Percentiles rank a stretch among this genome's conserved stretches.
These are phyloP conservation scores for Ampelomyces quisqualis DNA, from an alignment of 2,329 filamentous ascomycete genomes.

Conservation along the genomic window DNA sequence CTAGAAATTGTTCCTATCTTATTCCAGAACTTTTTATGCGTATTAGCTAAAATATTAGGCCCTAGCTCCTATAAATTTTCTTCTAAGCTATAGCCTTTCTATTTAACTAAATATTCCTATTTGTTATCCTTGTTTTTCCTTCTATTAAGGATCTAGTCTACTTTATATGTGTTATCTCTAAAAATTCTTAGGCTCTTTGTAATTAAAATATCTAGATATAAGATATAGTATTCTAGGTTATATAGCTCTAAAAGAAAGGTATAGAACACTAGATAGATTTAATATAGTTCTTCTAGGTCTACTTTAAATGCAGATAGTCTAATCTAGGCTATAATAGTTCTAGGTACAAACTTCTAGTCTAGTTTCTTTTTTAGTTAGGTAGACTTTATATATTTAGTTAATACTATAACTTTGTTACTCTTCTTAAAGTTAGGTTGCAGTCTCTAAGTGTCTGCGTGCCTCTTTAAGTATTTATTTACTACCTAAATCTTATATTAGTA, in stretches of 20 bases:
- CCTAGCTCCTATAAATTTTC: background rate
- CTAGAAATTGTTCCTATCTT: too few relatives aligned
- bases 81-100: background rate
- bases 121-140: background rate
- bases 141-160: background rate
- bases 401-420: background rate
- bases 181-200: background rate
- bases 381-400: background rate
- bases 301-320: background rate
- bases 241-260: background rate
- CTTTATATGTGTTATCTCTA: background rate
- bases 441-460: background rate
- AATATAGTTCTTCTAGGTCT: background rate
- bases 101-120: background rate
- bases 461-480: background rate
- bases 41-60: background rate
- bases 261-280: background rate
- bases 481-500: background rate
- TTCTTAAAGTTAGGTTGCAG: background rate
- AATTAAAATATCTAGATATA: background rate
- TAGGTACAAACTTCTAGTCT: background rate
- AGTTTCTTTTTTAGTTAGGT: background rate
- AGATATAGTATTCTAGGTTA: background rate
- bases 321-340: background rate
- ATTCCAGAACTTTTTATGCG: background rate